A percentile compares a stretch with the other conserved stretches of the same genome.
Evolutionary conservation across 2,329 filamentous ascomycete species (phyloP).

Genomic region (Trichophaea hybrida): DNA sequence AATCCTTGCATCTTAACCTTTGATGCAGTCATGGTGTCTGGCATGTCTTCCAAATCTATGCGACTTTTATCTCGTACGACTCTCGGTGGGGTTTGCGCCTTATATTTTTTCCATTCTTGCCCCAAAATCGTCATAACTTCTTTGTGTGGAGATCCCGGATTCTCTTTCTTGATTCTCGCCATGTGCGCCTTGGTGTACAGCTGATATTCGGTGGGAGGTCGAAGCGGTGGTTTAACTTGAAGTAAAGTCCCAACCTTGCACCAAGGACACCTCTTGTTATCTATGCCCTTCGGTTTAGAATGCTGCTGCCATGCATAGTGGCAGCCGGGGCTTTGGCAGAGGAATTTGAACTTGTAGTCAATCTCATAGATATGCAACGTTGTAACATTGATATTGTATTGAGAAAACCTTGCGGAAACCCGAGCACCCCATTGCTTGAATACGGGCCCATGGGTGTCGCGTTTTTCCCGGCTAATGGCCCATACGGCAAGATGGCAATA

Average conservation of each 20-base stretch:
- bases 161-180: constrained; percentile 42
- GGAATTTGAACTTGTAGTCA: constrained; percentile 84
- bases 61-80: not conserved
- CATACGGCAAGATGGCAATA: constrained; percentile 91
- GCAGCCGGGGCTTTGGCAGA: constrained; percentile 47
- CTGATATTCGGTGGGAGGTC: constrained; percentile 39
- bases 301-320: constrained; percentile 64
- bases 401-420: constrained; percentile 37
- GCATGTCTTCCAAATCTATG: too few species aligned
- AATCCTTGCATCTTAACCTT: too few species aligned
- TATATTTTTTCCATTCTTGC: constrained; percentile 44
- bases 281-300: constrained; percentile 66
- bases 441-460: constrained; percentile 7
- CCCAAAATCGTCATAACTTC: constrained; percentile 56
- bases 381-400: constrained; percentile 59
- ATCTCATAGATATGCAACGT: constrained; percentile 85
- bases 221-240: constrained; percentile 67
- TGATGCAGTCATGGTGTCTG: too few species aligned
- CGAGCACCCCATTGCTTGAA: constrained; percentile 31
- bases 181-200: constrained; percentile 54
- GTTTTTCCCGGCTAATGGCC: constrained; percentile 49
- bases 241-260: constrained; percentile 52
- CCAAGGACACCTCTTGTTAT: constrained; percentile 56
- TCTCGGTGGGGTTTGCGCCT: constrained; percentile 25
- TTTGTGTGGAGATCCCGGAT: constrained; percentile 46